These are phyloP conservation scores for Andrographis paniculata DNA, from an alignment of 305 asterid species.

Conservation along the genomic window DNA sequence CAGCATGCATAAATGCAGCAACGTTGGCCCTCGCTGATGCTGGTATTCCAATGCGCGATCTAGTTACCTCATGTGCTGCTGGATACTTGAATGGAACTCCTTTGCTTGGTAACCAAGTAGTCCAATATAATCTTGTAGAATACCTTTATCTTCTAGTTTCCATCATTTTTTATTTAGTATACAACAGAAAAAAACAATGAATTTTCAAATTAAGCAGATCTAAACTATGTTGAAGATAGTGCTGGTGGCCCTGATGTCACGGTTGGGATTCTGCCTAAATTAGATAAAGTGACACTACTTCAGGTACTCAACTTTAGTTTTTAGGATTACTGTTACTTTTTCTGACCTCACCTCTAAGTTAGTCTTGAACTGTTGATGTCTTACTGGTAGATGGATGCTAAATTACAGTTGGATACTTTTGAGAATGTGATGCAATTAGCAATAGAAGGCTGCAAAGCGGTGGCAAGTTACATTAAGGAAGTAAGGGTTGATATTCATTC, in stretches of 20 bases:
- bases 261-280: slow-evolving; percentile 79
- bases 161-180: too few relatives aligned
- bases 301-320: slow-evolving; percentile 40
- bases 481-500: slow-evolving; percentile 24
- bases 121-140: not conserved
- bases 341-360: not conserved
- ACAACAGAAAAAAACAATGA: not conserved
- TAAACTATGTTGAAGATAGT: slow-evolving; percentile 87
- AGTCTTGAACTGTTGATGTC: slow-evolving; percentile 1
- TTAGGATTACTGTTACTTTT: not conserved
- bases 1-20: slow-evolving; percentile 98
- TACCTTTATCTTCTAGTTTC: not conserved
- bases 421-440: slow-evolving; percentile 95
- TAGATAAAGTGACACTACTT: slow-evolving; percentile 89
- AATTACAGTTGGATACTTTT: slow-evolving; percentile 72
- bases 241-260: slow-evolving; percentile 99
- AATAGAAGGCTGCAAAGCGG: slow-evolving; percentile 90
- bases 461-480: slow-evolving; percentile 71
- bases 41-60: slow-evolving; percentile 97
- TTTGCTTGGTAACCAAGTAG: slow-evolving; percentile 53
- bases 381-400: slow-evolving; percentile 75
- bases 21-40: slow-evolving; percentile 96
- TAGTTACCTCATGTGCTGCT: slow-evolving; percentile 87
- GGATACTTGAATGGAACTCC: slow-evolving; percentile 82
- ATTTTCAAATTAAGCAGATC: slow-evolving; percentile 40